Conservation (phyloP, 192 early-diverging fungal genomes). For the Chytriomyces sp. region DNA sequence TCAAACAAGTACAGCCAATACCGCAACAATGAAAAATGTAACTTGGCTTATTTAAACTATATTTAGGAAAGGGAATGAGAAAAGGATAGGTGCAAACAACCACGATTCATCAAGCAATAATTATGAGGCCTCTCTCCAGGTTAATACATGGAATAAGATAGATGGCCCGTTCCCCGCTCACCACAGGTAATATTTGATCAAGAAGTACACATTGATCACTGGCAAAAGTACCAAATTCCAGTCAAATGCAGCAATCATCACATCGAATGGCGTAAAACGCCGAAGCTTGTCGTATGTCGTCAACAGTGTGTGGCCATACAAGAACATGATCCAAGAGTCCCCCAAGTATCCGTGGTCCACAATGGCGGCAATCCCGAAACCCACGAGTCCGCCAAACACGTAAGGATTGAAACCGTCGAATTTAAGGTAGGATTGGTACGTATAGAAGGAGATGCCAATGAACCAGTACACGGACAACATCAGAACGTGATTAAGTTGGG, state of each 20-base stretch:
- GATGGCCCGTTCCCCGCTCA: not conserved
- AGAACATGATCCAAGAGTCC: not conserved
- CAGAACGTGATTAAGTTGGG: not conserved
- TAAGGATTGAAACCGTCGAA: not conserved
- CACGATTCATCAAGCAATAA: too few relatives aligned
- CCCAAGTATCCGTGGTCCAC: constrained; percentile 30
- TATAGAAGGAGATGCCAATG: constrained; percentile 20
- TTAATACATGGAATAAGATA: too few relatives aligned
- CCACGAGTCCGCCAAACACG: constrained; percentile 20
- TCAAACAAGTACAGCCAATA: too few relatives aligned
- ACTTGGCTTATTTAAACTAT: too few relatives aligned
- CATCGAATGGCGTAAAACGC: not conserved
- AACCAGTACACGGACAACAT: constrained; percentile 15
- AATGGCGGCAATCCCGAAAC: constrained; percentile 3
- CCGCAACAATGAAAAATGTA: too few relatives aligned
- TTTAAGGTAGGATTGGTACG: constrained; percentile 16
- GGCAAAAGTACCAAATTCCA: constrained; percentile 20
- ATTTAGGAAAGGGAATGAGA: too few relatives aligned
- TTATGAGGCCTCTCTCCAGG: too few relatives aligned
- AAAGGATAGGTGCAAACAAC: too few relatives aligned
- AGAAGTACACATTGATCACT: constrained; percentile 15
- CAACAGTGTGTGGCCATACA: constrained; percentile 10
- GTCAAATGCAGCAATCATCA: not conserved
- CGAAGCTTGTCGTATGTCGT: not conserved
- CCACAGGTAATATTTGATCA: constrained; percentile 10